Conservation (phyloP, 2,329 filamentous ascomycete species). For the Talaromyces sp. region DNA sequence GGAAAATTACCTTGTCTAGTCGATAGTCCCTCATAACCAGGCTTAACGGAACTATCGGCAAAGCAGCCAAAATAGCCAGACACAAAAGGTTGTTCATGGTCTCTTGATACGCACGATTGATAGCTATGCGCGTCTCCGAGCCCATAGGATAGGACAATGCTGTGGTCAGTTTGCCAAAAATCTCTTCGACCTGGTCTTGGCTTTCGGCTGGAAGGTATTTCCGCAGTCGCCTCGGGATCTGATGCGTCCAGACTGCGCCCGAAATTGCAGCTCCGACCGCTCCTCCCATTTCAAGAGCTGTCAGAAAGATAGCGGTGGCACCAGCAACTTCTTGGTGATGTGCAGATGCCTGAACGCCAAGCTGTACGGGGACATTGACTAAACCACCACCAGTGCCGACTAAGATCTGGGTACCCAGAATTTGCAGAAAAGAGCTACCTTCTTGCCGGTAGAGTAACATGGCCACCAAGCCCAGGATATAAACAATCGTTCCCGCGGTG, state of each 20-base stretch:
- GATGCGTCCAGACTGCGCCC: conserved; percentile 61
- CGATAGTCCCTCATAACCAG: conserved; percentile 57
- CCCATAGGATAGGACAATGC: conserved; percentile 59
- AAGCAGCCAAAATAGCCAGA: conserved; percentile 51
- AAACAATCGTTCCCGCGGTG: conserved; percentile 55
- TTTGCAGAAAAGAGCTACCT: conserved; percentile 49
- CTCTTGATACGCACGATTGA: conserved; percentile 62
- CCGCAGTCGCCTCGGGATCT: conserved; percentile 52
- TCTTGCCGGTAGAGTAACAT: conserved; percentile 59
- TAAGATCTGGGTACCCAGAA: conserved; percentile 59
- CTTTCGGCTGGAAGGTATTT: conserved; percentile 49
- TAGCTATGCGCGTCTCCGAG: conserved; percentile 55
- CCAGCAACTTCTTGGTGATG: conserved; percentile 61
- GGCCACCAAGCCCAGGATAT: conserved; percentile 52
- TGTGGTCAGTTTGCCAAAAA: conserved; percentile 51
- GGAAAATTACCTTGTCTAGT: conserved; percentile 48
- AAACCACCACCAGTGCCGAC: conserved; percentile 57
- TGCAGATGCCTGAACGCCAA: conserved; percentile 58
- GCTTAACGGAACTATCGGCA: conserved; percentile 56
- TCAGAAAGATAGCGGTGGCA: conserved; percentile 58
- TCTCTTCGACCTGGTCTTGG: conserved; percentile 41
- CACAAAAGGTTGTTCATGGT: conserved; percentile 59
- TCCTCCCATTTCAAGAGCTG: conserved; percentile 59
- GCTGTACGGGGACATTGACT: conserved; percentile 56
- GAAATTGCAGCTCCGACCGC: conserved; percentile 59